A percentile compares a stretch with the other conserved stretches of the same genome.
These are phyloP conservation scores for Saturnispora ahearnii DNA, from an alignment of 805 yeast genomes.

Conservation along the genomic window DNA sequence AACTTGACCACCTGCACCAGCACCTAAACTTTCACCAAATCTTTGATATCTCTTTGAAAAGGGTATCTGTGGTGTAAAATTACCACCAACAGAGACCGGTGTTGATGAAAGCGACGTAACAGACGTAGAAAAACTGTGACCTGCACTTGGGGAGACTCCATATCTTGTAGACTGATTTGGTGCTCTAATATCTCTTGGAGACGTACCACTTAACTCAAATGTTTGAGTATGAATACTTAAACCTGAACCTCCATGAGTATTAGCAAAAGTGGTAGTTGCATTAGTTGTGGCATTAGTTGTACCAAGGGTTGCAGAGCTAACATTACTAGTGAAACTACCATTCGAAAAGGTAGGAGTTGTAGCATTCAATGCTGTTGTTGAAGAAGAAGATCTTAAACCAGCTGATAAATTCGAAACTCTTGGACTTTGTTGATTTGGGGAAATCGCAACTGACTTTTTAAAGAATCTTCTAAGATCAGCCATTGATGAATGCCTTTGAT, in stretches of 20 bases:
- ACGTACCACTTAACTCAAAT: constrained; percentile 4
- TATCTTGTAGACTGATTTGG: constrained; percentile 2
- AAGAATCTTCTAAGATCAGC: constrained; percentile 70
- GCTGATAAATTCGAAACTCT: constrained; percentile 30
- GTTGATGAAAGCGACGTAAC: constrained; percentile 10
- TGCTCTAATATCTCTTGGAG: constrained; percentile 10
- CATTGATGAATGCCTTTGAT: constrained; percentile 67
- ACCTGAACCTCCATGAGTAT: background rate
- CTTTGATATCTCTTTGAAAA: constrained; percentile 70
- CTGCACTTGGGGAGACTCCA: constrained; percentile 8
- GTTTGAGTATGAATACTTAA: background rate
- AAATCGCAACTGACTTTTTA: constrained; percentile 33
- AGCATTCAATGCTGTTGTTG: constrained; percentile 12
- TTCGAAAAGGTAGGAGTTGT: constrained; percentile 14
- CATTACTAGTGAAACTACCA: constrained; percentile 5
- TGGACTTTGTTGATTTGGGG: constrained; percentile 18
- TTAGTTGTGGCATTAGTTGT: constrained; percentile 11
- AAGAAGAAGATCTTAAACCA: constrained; percentile 27
- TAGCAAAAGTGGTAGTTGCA: background rate
- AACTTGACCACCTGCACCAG: constrained; percentile 94
- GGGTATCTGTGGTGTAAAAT: constrained; percentile 41
- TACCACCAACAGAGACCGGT: constrained; percentile 28
- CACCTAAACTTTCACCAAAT: constrained; percentile 81
- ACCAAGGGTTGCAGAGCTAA: constrained; percentile 9
- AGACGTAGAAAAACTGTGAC: constrained; percentile 11